Conservation (phyloP, 306 rosid genomes). For the Corylus avellana region DNA sequence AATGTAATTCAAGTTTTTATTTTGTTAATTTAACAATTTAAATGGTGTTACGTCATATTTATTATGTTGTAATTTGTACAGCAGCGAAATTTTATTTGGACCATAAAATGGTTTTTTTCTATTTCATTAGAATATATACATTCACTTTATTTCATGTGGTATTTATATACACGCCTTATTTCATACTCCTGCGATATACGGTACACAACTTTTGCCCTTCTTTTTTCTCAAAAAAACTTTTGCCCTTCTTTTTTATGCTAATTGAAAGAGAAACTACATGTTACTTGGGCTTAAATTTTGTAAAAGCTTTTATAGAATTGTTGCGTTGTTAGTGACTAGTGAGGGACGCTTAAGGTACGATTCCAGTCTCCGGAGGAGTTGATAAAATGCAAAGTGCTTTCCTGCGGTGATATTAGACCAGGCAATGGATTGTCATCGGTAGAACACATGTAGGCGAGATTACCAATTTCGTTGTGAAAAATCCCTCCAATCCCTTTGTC, state of each 20-base stretch:
- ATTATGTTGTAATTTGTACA: too few relatives aligned
- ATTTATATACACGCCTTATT: too few relatives aligned
- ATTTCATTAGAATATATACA: too few relatives aligned
- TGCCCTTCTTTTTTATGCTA: background rate
- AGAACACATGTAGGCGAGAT: slow-evolving; percentile 23
- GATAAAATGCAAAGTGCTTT: slow-evolving; percentile 36
- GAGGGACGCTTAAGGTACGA: slow-evolving; percentile 37
- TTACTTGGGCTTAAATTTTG: background rate
- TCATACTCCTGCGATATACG: background rate
- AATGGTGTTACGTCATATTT: too few relatives aligned
- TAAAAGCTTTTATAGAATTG: background rate
- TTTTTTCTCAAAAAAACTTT: background rate
- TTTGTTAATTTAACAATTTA: too few relatives aligned
- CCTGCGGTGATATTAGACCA: slow-evolving; percentile 46
- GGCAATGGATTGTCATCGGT: slow-evolving; percentile 34
- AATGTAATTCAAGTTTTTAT: too few relatives aligned
- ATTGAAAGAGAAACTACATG: background rate
- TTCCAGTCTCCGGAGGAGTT: slow-evolving; percentile 35
- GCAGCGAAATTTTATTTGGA: too few relatives aligned
- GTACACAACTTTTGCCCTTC: background rate
- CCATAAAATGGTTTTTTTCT: too few relatives aligned
- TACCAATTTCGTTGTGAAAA: slow-evolving; percentile 27
- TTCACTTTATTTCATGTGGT: too few relatives aligned
- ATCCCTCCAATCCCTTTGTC: slow-evolving; percentile 32
- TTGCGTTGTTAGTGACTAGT: slow-evolving; percentile 33